Base-by-base conservation (phyloP, 2,329 filamentous ascomycete species). In the Macrophomina pseudophaseolina region DNA sequence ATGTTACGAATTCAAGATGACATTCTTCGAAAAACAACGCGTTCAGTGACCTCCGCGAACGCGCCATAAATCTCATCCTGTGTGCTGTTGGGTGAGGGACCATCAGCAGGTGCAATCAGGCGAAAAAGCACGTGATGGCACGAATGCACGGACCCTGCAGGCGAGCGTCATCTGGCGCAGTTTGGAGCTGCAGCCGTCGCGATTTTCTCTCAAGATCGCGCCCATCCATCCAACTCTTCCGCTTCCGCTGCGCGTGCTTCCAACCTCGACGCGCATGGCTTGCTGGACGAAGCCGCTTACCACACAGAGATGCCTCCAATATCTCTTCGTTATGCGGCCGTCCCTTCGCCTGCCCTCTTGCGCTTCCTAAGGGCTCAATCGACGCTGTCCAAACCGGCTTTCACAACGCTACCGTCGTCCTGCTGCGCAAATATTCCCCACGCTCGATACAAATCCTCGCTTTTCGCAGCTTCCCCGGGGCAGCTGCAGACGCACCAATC, bases 341-440 rank as follows among this genome's bases (percentile, higher is more conserved):
- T 73, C 64, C 78, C 78, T 51, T 79, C 77, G 69, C 72, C 76
- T 8, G 72, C 72, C 56, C 76, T 79, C 23, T 68, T 79, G 69
- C 76, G 71, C 72, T 79, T 79, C 70, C 72, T 80, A 52, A 70
- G 76, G 67, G 70, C 73, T 32, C 77, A 79, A 68, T 72, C 75
- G 51, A 68, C 44, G 38, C 33, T 59, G 38, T 35, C 49, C 51
- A 18, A 42, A 12, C 30, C 48, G 5, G 6, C 33, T 16, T 18
- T 14, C 58, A 23, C 42, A 16, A 35, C 30, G 23, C 18, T 65
- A 56, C 23, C 44, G 16, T 48, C 63, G 59, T 46, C 44, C 16
- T 16, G 33, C 58, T 56, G 35, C 51, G 38, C 63, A 12, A 40
- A 32, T 23, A n/a, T 46, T 60, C 53, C 54, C 32, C 59, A 35